Conservation (phyloP, 2,329 filamentous ascomycete genomes). For the Coniochaeta pulveracea region DNA sequence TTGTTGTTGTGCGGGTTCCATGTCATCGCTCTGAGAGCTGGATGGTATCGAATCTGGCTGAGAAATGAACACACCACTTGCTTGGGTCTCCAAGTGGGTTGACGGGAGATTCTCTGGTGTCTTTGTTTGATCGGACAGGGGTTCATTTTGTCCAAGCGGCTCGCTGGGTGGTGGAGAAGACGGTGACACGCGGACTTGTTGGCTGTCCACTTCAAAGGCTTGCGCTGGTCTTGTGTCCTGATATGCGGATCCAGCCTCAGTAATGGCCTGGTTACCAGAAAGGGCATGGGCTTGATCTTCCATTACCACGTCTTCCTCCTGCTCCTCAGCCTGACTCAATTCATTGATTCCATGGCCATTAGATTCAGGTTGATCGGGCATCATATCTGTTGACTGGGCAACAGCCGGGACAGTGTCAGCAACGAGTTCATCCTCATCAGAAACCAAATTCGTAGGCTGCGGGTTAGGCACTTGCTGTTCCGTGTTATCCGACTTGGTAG, state of each 20-base stretch:
- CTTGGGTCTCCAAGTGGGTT: slow-evolving; percentile 1
- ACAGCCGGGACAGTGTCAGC: no score
- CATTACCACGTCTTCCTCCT: not conserved
- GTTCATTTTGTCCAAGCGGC: slow-evolving; percentile 15
- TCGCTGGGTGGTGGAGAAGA: slow-evolving; percentile 8
- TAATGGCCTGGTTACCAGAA: not conserved
- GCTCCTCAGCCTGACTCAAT: not conserved
- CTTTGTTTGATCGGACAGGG: not conserved
- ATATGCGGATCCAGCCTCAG: not conserved
- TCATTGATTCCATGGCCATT: not conserved
- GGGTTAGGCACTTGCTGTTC: no score
- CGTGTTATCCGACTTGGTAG: no score
- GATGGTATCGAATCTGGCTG: not conserved
- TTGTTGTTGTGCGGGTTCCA: not conserved
- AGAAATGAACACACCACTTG: not conserved
- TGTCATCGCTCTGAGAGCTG: not conserved
- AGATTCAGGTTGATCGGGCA: not conserved
- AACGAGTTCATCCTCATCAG: no score
- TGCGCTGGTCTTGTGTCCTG: not conserved
- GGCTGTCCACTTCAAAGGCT: not conserved
- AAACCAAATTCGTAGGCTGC: no score
- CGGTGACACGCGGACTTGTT: not conserved
- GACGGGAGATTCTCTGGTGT: not conserved
- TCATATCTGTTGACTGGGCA: no score
- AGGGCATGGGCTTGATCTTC: not conserved